Conservation (phyloP, 2,329 filamentous ascomycete species). For the Emmonsiellopsis sp. region DNA sequence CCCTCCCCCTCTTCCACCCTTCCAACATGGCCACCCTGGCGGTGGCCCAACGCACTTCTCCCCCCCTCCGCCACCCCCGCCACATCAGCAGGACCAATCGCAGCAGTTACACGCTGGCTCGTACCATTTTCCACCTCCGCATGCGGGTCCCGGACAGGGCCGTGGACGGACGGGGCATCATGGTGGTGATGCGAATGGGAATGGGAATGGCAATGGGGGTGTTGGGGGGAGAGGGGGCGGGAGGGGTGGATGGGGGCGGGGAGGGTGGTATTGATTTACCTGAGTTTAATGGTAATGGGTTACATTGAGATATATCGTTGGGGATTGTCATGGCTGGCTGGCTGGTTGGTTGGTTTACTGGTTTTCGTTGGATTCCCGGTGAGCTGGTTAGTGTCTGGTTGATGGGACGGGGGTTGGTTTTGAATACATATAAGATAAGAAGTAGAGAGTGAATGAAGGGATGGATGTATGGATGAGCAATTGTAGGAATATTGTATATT, state of each 20-base stretch:
- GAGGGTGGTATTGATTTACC: constrained; percentile 9
- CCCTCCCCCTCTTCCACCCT: constrained; percentile 14
- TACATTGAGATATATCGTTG: not conserved
- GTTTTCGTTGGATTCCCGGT: too few species aligned
- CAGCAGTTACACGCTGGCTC: constrained; percentile 23
- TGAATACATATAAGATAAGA: too few species aligned
- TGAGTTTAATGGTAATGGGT: not conserved
- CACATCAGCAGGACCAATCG: constrained; percentile 16
- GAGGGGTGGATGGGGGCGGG: constrained; percentile 9
- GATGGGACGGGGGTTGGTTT: not conserved
- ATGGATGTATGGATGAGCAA: not conserved
- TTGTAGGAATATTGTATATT: not conserved
- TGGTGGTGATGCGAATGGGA: constrained; percentile 4
- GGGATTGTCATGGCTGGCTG: not conserved
- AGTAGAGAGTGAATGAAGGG: not conserved
- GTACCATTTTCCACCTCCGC: constrained; percentile 24
- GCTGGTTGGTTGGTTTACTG: too few species aligned
- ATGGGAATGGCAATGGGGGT: not conserved
- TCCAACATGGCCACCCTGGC: constrained; percentile 5
- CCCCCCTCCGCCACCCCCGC: constrained; percentile 3
- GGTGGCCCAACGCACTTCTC: too few species aligned
- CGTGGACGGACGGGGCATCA: not conserved
- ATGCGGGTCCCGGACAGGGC: constrained; percentile 10
- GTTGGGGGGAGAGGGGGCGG: not conserved
- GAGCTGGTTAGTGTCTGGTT: too few species aligned